Evolutionary conservation across 2,329 filamentous ascomycete genomes (phyloP).

Genomic region (Colletotrichum sansevieriae): DNA sequence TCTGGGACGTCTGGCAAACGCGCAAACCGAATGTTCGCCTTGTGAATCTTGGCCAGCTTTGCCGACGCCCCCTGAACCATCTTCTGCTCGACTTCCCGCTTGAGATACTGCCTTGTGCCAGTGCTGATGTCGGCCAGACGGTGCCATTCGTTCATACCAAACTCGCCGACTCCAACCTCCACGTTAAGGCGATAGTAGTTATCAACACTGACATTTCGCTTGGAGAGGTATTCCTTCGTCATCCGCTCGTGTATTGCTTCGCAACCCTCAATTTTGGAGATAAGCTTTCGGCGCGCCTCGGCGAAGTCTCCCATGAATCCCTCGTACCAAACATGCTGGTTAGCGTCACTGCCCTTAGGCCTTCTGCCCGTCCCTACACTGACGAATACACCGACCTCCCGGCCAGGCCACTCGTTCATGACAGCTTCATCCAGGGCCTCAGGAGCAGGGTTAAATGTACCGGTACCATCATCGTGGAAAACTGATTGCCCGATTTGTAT

Average conservation of each 20-base stretch:
- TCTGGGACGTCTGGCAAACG: conserved; percentile 59
- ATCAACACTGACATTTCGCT: conserved; percentile 84
- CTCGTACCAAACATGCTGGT: conserved; percentile 89
- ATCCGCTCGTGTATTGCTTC: conserved; percentile 91
- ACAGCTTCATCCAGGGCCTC: conserved; percentile 90
- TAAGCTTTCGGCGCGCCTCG: conserved; percentile 86
- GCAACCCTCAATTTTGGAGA: conserved; percentile 94
- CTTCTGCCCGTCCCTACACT: conserved; percentile 95
- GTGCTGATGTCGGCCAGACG: conserved; percentile 95
- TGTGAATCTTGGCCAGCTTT: conserved; percentile 86
- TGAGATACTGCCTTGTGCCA: conserved; percentile 86
- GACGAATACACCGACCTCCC: conserved; percentile 91
- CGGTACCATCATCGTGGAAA: conserved; percentile 93
- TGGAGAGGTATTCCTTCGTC: conserved; percentile 81
- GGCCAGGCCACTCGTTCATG: conserved; percentile 93
- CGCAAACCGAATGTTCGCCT: conserved; percentile 78
- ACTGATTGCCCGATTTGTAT: conserved; percentile 93
- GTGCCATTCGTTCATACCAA: conserved; percentile 99
- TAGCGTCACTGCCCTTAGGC: conserved; percentile 73
- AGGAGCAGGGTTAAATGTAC: conserved; percentile 92
- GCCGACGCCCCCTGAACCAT: conserved; percentile 82
- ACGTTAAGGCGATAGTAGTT: conserved; percentile 98
- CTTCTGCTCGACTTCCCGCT: conserved; percentile 77
- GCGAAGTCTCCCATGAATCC: conserved; percentile 93
- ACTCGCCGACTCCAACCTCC: conserved; percentile 94